Conservation (phyloP, 202 grass and related monocot genomes). For the Brachypodium distachyon region DNA sequence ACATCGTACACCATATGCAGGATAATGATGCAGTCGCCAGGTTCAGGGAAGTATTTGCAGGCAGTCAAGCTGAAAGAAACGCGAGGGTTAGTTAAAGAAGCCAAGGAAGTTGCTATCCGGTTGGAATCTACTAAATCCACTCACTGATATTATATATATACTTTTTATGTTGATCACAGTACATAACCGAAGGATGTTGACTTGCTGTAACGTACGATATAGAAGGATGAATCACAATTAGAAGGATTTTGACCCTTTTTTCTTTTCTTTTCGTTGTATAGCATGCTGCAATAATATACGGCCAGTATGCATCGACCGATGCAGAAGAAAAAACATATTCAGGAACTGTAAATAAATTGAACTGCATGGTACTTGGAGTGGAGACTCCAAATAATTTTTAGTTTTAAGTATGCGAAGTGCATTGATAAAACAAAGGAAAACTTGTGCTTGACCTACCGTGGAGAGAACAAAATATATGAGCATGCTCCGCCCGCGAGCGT, state of each 20-base stretch:
- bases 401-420: too few relatives aligned
- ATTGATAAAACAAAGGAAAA: too few relatives aligned
- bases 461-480: too few relatives aligned
- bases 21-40: slow-evolving; percentile 24
- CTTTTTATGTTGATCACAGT: background rate
- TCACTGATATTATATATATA: background rate
- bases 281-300: too few relatives aligned
- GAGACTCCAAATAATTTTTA: too few relatives aligned
- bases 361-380: background rate
- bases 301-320: too few relatives aligned
- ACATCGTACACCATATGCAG: slow-evolving; percentile 15
- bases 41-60: slow-evolving; percentile 35
- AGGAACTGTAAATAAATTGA: background rate
- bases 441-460: too few relatives aligned
- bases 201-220: background rate
- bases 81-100: slow-evolving; percentile 20
- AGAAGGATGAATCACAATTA: background rate
- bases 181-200: background rate
- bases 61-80: slow-evolving; percentile 44
- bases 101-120: slow-evolving; percentile 21
- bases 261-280: too few relatives aligned
- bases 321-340: background rate
- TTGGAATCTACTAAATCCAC: slow-evolving; percentile 22
- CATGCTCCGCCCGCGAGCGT: too few relatives aligned
- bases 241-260: too few relatives aligned